phyloP scores from a whole-genome alignment of 176 grass and related monocot genomes.

The Typha latifolia region DNA sequence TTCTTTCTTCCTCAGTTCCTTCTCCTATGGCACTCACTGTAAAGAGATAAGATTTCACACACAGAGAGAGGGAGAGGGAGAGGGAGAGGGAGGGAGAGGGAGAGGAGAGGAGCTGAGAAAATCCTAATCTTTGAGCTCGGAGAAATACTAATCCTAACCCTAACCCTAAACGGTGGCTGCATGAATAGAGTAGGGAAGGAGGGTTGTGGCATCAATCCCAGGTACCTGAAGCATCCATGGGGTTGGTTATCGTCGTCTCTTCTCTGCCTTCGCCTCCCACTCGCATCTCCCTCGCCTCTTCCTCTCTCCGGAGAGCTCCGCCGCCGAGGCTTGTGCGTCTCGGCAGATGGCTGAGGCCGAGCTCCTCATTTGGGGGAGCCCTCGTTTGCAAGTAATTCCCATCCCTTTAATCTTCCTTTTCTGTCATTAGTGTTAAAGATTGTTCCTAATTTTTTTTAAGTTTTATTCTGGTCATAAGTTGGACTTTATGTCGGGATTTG shows the following conservation, averaged over 20 bases:
- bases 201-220: not conserved
- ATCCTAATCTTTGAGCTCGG: not conserved
- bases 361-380: not conserved
- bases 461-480: too few species aligned
- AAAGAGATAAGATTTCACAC: too few species aligned
- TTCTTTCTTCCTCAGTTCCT: too few species aligned
- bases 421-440: not conserved
- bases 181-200: not conserved
- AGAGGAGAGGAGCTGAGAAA: conserved; percentile 1
- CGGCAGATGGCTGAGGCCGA: not conserved
- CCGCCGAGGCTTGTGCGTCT: not conserved
- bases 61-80: too few species aligned
- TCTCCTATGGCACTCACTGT: too few species aligned
- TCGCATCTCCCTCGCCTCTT: not conserved
- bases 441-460: too few species aligned
- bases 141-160: conserved; percentile 7
- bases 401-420: not conserved
- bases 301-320: not conserved
- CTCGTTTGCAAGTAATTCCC: conserved; percentile 6
- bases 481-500: too few species aligned
- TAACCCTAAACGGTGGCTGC: not conserved
- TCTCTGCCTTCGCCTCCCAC: not conserved
- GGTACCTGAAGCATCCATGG: conserved; percentile 28
- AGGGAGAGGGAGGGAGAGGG: not conserved
- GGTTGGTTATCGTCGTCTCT: conserved; percentile 8